Evolutionary conservation across 495 filamentous ascomycete genomes (phyloP), one percentile per base, ranked within the genome.

Genomic region (Extremus antarcticus): DNA sequence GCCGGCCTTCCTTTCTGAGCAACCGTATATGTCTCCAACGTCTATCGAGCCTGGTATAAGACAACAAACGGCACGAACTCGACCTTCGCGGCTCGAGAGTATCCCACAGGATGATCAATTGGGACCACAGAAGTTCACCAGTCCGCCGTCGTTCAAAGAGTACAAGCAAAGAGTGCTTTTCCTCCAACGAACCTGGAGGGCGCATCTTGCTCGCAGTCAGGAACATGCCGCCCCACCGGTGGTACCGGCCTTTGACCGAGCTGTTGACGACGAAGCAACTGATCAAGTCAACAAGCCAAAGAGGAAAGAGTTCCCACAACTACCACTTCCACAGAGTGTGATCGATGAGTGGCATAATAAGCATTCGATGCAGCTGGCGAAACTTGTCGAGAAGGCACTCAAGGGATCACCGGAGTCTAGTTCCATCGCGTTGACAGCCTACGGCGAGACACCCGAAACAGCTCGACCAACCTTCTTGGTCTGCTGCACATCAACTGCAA

Each of bases 381-480:
- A 68, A 1, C 54, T 74, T 25, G 51, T 72, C 22, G 68, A 68
- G 29, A 58, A 66, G 22, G 58, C 68, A 4, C 60, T 73, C 22
- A 61, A 65, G 54, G 65, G 68, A 51, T 66, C 69, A 4, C 60
- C 58, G 0, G 73, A 76, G 53, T 70, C 71, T 0, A 57, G 66
- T 23, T 69, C 63, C 25, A 70, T 76, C 20, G 68, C 69, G 35
- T 66, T 76, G 1, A 61, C 74, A 7, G 66, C 65, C n/a, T 63
- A 74, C 35, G 74, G 74, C 16, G 65, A 67, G 41, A 69, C 68
- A 4, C 62, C 58, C 38, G 58, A 64, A 10, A 66, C 51, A 15
- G 71, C 74, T 7, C 60, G 63, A 2, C 74, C 72, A 17, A 76
- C 74, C 1, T 72, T 74, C 25, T 61, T 76, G 23, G 62, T 76